Evolutionary conservation across 805 yeast species (phyloP).

Genomic region (Candida broadrunensis): DNA sequence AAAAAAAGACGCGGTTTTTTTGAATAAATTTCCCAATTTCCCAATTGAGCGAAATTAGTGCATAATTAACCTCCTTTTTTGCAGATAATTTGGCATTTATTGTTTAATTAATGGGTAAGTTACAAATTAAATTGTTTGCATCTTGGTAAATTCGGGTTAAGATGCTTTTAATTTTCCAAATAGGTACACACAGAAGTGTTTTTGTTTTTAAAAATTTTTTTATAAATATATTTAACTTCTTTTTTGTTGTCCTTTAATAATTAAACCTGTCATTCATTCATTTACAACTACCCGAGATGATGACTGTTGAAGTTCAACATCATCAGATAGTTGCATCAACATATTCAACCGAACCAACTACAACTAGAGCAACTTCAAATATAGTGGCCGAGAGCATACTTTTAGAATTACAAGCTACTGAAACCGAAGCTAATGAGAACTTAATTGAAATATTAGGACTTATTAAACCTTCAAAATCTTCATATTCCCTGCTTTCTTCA

Average conservation of each 20-base stretch:
- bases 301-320: neutral
- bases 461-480: conserved; percentile 27
- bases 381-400: conserved; percentile 1
- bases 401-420: conserved; percentile 17
- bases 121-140: neutral
- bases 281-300: neutral
- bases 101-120: neutral
- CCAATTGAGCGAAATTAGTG: neutral
- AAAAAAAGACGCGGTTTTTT: neutral
- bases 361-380: neutral
- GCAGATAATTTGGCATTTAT: neutral
- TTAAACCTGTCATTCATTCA: no score
- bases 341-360: neutral
- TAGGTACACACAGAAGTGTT: no score
- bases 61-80: neutral
- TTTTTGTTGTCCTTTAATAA: no score
- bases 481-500: conserved; percentile 22
- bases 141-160: neutral
- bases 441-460: conserved; percentile 33
- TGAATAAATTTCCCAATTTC: no score
- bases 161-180: no score
- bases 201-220: no score
- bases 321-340: neutral
- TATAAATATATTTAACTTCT: no score
- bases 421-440: conserved; percentile 28